Percentiles rank a stretch among this genome's conserved stretches.
These are phyloP conservation scores for Didymella sp. DNA, from an alignment of 2,329 filamentous ascomycete species.

Conservation along the genomic window DNA sequence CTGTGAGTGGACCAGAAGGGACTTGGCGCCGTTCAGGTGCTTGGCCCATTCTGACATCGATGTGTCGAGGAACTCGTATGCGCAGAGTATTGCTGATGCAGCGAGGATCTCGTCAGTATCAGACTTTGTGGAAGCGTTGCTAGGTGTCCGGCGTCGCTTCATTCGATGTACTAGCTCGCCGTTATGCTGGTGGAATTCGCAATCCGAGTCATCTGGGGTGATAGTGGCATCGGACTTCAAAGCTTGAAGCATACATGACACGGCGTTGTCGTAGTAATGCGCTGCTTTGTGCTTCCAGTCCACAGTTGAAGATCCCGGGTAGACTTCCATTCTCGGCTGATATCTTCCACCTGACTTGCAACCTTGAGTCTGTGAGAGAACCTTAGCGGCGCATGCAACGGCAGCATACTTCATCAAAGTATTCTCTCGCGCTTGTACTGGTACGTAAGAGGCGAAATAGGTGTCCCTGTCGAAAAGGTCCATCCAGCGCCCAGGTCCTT, in stretches of 20 bases:
- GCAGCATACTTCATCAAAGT: conserved; percentile 62
- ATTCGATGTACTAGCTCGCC: conserved; percentile 27
- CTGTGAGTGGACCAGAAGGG: conserved; percentile 64
- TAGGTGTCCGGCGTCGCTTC: conserved; percentile 55
- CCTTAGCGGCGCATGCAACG: conserved; percentile 68
- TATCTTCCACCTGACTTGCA: conserved; percentile 57
- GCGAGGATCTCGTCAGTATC: conserved; percentile 68
- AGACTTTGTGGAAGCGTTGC: conserved; percentile 48
- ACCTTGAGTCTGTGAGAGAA: conserved; percentile 63
- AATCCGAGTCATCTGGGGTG: conserved; percentile 41
- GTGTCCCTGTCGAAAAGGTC: conserved; percentile 62
- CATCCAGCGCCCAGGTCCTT: conserved; percentile 67
- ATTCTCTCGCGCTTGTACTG: conserved; percentile 61
- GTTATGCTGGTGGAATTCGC: conserved; percentile 27
- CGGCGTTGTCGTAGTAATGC: conserved; percentile 66
- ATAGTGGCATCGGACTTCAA: conserved; percentile 44
- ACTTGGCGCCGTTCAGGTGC: conserved; percentile 70
- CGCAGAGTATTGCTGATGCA: conserved; percentile 70
- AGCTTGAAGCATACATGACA: conserved; percentile 55
- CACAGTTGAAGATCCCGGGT: conserved; percentile 56
- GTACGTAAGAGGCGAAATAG: conserved; percentile 67
- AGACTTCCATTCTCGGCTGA: conserved; percentile 61
- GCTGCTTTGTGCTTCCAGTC: conserved; percentile 68
- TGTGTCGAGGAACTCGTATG: conserved; percentile 72
- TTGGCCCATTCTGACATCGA: conserved; percentile 68